Evolutionary conservation across 1,284 basidiomycete genomes (phyloP), one percentile per base, ranked within the genome.

Genomic region (Thecaphora thlaspeos): DNA sequence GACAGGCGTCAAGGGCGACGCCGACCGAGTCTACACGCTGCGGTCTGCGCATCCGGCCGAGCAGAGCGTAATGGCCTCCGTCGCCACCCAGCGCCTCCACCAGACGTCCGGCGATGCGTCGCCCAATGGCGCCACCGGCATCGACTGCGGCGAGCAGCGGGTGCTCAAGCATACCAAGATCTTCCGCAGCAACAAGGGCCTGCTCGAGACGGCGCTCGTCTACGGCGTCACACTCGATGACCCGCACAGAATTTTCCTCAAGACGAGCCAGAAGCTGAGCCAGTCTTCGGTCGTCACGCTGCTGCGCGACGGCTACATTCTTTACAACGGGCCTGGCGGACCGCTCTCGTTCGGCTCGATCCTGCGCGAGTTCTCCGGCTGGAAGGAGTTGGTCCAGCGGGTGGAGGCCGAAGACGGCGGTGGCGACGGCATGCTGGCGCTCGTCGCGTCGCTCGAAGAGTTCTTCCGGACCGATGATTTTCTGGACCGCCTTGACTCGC

Each of bases 321-420:
- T 74, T 9, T 73, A 63, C 28, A 61, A 64, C 42, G 64, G 64
- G 28, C 52, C 60, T 42, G 43, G 49, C 8, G 43, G 52, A 12
- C 59, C 61, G 22, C 57, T 68, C 48, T 57, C 57, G 17, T 49
- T 48, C 17, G 50, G 47, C 48, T 71, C 62, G 42, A 41, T 70
- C 26, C 57, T 72, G 32, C 63, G 71, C 22, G 71, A 74, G 30
- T 71, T 67, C 55, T 52, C 53, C 22, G 61, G 64, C 36, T 74
- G 71, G 71, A 70, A 72, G 30, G 71, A 74, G 42, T 62, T 74
- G 11, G 58, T 62, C 10, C 65, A 74, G 48, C 58, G 70, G 3
- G 70, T 72, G 18, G 70, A 74, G 41, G 71, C 71, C 2, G 71
- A 74, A 41, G 71, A 66, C 1, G 44, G 24, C 42, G 60, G 55